phyloP scores from a whole-genome alignment of 2,329 filamentous ascomycete species.

The Plectosphaerella plurivora region DNA sequence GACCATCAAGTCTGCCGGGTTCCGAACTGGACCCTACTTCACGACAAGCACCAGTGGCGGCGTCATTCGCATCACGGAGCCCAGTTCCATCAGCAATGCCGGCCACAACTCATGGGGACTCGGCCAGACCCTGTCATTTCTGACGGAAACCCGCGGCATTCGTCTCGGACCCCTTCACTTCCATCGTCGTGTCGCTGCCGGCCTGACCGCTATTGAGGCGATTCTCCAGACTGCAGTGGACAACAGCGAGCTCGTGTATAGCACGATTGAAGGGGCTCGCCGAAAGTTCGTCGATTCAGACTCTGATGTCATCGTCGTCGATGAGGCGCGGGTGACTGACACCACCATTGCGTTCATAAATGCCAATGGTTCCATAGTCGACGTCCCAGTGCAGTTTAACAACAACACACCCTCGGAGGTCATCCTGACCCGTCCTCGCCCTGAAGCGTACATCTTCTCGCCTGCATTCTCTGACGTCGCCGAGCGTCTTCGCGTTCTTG shows the following conservation, averaged over 20 bases:
- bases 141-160: conserved; percentile 8
- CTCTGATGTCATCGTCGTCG: conserved; percentile 8
- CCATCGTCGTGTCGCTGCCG: conserved; percentile 4
- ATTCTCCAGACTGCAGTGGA: conserved; percentile 4
- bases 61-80: conserved; percentile 4
- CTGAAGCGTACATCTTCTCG: conserved; percentile 9
- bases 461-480: conserved; percentile 4
- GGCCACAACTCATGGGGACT: conserved; percentile 4
- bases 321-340: conserved; percentile 1
- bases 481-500: conserved; percentile 5
- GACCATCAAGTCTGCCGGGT: not conserved
- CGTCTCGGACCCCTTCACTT: conserved; percentile 7
- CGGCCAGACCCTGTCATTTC: conserved; percentile 4
- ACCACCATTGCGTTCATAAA: conserved; percentile 5
- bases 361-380: conserved; percentile 3
- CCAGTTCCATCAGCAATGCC: conserved; percentile 1
- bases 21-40: conserved; percentile 7
- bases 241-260: conserved; percentile 6
- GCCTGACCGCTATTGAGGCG: conserved; percentile 2
- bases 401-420: conserved; percentile 7
- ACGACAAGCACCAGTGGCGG: conserved; percentile 1
- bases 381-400: conserved; percentile 6
- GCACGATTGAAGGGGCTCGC: conserved; percentile 7
- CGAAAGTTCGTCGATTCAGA: conserved; percentile 1
- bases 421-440: conserved; percentile 4